Conservation (phyloP, 371 early-diverging fungal species). For the Mortierella sp. region DNA sequence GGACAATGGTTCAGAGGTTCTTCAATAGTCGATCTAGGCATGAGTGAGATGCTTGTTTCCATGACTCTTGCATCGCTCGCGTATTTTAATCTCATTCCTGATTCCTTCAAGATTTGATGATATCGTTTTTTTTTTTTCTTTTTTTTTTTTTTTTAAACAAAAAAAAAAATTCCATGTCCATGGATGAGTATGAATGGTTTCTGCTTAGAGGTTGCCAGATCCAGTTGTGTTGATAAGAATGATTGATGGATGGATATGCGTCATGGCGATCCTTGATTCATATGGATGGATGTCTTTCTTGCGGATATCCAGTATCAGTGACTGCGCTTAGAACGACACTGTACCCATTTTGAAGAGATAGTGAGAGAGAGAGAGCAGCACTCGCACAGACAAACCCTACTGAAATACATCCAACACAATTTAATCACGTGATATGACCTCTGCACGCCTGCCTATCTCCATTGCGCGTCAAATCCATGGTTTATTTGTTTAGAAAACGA, state of each 20-base stretch:
- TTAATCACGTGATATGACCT: background rate
- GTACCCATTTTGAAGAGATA: constrained; percentile 31
- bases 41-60: background rate
- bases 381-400: background rate
- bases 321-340: background rate
- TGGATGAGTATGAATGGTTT: background rate
- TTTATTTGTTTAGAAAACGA: background rate
- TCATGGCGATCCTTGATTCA: background rate
- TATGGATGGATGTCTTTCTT: constrained; percentile 14
- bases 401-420: background rate
- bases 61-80: background rate
- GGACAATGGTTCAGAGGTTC: background rate
- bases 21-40: background rate
- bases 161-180: background rate
- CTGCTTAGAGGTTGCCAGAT: background rate
- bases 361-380: constrained; percentile 20
- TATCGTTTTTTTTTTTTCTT: background rate
- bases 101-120: background rate
- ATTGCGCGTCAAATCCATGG: too few species aligned
- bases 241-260: constrained; percentile 15
- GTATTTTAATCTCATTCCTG: background rate
- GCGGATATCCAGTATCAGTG: background rate
- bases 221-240: background rate
- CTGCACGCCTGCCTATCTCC: too few species aligned
- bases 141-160: too few species aligned